Percentiles rank a stretch among this genome's conserved stretches.
phyloP scores from a whole-genome alignment of 345 rosid species.

The Salix dunnii region DNA sequence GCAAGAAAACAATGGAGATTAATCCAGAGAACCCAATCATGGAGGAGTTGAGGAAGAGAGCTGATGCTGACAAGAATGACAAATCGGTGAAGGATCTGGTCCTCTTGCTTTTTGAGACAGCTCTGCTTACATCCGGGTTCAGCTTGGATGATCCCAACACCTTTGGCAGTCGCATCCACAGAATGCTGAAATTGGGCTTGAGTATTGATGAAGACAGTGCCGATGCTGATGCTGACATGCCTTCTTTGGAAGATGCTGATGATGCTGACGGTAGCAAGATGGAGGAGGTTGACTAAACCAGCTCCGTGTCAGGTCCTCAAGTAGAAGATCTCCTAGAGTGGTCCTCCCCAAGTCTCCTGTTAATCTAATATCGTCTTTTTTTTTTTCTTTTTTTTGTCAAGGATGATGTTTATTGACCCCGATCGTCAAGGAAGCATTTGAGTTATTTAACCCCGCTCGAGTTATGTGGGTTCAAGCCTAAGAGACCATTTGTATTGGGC shows the following conservation, averaged over 20 bases:
- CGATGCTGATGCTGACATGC: constrained; percentile 2
- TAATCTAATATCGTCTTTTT: neutral
- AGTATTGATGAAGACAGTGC: constrained; percentile 16
- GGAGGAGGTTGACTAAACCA: constrained; percentile 18
- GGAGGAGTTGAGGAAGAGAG: constrained; percentile 23
- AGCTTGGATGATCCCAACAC: constrained; percentile 23
- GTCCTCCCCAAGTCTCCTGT: neutral
- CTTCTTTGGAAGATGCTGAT: constrained; percentile 11
- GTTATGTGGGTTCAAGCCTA: neutral
- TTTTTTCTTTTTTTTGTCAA: neutral
- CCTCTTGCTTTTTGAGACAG: constrained; percentile 16
- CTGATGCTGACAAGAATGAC: constrained; percentile 22
- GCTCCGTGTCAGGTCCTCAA: neutral
- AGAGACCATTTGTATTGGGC: neutral
- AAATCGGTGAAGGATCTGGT: constrained; percentile 20
- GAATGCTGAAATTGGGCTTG: constrained; percentile 15
- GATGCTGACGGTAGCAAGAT: constrained; percentile 20
- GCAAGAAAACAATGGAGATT: constrained; percentile 24
- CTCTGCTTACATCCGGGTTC: constrained; percentile 19
- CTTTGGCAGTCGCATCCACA: constrained; percentile 21
- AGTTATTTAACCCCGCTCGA: too few relatives aligned
- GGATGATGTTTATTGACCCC: too few relatives aligned
- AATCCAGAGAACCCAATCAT: constrained; percentile 20
- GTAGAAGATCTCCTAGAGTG: neutral
- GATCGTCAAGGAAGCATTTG: too few relatives aligned